Evolutionary conservation across 305 asterid species (phyloP), one percentile per base, ranked within the genome.

Genomic region (Fraxinus greggii): DNA sequence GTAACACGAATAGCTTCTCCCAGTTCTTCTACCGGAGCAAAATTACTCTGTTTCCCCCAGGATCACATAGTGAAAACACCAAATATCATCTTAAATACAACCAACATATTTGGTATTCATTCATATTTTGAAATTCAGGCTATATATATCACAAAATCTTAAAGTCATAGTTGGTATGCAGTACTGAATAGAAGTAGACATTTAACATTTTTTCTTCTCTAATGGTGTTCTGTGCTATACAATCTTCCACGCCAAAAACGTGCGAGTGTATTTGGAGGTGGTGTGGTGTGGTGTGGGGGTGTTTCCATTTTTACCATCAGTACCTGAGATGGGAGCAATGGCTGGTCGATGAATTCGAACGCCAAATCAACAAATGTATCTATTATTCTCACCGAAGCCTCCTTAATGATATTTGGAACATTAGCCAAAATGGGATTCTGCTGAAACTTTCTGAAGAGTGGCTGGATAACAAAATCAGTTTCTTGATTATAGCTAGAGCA

Each of bases 241-340:
- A 42, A 2, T 42, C 29, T 2, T 7, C 3, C 5, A 7, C 9
- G 24, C 5, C 12, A 6, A 7, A 61, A 26, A 61, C 8, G 15
- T 26, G 13, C 0, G 67, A 51, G 23, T 23, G n/a, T 61, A 61
- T 61, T 19, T 61, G 12, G 70, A 13, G 12, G 29, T 61, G 12
- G 29, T 21, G 29, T 61, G n/a, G n/a, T n/a, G n/a, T n/a, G n/a
- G n/a, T n/a, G n/a, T 1, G 4, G 29, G 12, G 29, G 13, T 61
- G 15, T 23, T 19, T 61, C 4, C 3, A 19, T 7, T 21, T 61
- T 6, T 63, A 7, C 31, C 13, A 54, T 15, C 29, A 19, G 51
- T 78, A 87, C 95, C 93, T 90, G 92, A 79, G 93, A 87, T 21
- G 90, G 90, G 75, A 86, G 87, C 61, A 84, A 83, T 5, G 89